Base-by-base conservation (phyloP, 2,329 filamentous ascomycete genomes). In the Polytolypa hystricis region DNA sequence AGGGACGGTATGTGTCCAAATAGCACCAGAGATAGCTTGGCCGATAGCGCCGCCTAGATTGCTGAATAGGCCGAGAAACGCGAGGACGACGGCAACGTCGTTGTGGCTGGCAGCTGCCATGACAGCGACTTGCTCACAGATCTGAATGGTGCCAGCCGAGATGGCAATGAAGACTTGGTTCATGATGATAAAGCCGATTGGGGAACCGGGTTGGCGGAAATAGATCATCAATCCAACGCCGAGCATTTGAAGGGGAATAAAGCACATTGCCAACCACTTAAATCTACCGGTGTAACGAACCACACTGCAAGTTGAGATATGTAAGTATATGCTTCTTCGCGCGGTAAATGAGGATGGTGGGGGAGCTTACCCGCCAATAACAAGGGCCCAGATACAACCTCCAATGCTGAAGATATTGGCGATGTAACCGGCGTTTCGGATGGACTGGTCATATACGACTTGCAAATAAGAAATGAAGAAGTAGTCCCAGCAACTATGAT, bases 121-220 rank as follows among this genome's bases (percentile, higher is more conserved):
- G 25, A 75, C 64, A 8, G 72, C 69, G 35, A 77, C 65, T 46
- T 77, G 67, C 46, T 70, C 58, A 43, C 62, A 61, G 43, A 72
- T 61, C 27, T 71, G 62, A 11, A 71, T 57, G 20, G 66, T 65
- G 39, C 65, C 65, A 10, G 67, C 68, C n/a, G 62, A 61, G 40
- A 70, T 53, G 15, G 69, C 67, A 39, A 71, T 65, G 44, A 73
- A 61, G 41, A 73, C 62, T 46, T 72, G 69, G 39, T 62, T 66
- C 61, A 71, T 65, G 53, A 73, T 50, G 19, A 75, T 56, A 45
- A 66, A 69, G 9, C 66, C 67, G 25, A 74, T 58, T 34, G 61
- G 55, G 23, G 54, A 54, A 31, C 62, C 54, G 3, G 68, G 63
- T 31, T 63, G 56, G 9, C 70, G 66, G 57, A 73, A 73, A 23